Evolutionary conservation across 768 basidiomycete genomes (phyloP).

Genomic region (Fibroporia radiculosa): DNA sequence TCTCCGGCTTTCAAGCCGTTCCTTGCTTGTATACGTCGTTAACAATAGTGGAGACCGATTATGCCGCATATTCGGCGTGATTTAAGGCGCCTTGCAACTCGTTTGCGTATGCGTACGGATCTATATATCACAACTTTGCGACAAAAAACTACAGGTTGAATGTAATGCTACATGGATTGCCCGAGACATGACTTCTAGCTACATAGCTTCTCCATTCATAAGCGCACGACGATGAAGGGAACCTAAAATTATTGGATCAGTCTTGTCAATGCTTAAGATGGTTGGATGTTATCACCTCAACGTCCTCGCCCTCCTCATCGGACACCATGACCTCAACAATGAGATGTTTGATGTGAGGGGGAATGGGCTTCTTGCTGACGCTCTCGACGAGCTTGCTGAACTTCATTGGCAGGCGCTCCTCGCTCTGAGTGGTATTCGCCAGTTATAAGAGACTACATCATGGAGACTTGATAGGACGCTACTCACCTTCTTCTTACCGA

Average conservation of each 20-base stretch:
- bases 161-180: too few species aligned
- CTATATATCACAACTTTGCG: too few species aligned
- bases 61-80: slow-evolving; percentile 7
- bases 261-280: neutral
- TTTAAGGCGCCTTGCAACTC: too few species aligned
- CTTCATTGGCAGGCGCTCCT: slow-evolving; percentile 82
- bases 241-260: slow-evolving; percentile 37
- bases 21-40: slow-evolving; percentile 11
- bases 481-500: slow-evolving; percentile 86
- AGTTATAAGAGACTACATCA: neutral
- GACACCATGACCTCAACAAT: slow-evolving; percentile 92
- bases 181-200: neutral
- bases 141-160: too few species aligned
- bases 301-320: slow-evolving; percentile 90
- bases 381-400: slow-evolving; percentile 88
- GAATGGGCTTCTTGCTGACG: slow-evolving; percentile 92
- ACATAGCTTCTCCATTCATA: slow-evolving; percentile 26
- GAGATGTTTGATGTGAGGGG: slow-evolving; percentile 74
- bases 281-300: slow-evolving; percentile 53
- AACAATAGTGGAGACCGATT: slow-evolving; percentile 8
- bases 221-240: slow-evolving; percentile 72
- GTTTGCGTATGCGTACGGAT: too few species aligned
- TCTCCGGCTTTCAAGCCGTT: slow-evolving; percentile 13
- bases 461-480: slow-evolving; percentile 1
- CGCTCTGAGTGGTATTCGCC: slow-evolving; percentile 61